Conservation (phyloP, 176 grass and related monocot genomes). For the Oryza punctata region DNA sequence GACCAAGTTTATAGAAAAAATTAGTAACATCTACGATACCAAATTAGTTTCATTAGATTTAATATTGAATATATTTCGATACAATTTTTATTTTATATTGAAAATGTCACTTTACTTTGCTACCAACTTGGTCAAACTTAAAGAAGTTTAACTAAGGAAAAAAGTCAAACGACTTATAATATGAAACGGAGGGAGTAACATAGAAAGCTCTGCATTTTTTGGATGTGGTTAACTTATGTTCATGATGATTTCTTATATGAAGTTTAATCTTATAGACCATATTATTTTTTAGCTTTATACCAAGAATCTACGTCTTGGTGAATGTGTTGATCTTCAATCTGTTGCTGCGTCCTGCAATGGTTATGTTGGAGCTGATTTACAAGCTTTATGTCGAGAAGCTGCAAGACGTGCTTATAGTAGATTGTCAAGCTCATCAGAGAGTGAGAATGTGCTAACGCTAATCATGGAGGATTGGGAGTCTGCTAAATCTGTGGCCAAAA, state of each 20-base stretch:
- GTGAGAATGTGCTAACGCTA: conserved; percentile 44
- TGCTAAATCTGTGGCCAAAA: conserved; percentile 60
- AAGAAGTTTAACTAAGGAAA: too few species aligned
- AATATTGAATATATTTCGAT: too few species aligned
- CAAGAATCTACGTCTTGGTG: conserved; percentile 66
- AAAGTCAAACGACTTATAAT: too few species aligned
- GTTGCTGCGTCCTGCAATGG: conserved; percentile 84
- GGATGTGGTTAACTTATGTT: background rate
- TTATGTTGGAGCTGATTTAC: conserved; percentile 89
- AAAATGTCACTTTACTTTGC: too few species aligned
- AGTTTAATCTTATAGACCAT: conserved; percentile 17
- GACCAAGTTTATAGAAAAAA: too few species aligned
- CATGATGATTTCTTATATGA: background rate
- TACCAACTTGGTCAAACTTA: too few species aligned
- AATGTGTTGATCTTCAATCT: conserved; percentile 71
- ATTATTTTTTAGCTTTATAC: conserved; percentile 67
- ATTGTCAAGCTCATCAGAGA: conserved; percentile 34
- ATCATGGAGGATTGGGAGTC: conserved; percentile 73
- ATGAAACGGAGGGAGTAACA: too few species aligned
- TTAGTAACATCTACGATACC: too few species aligned
- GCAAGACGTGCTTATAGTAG: conserved; percentile 61
- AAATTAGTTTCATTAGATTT: too few species aligned
- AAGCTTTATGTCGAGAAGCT: conserved; percentile 76
- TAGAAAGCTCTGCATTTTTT: conserved; percentile 5
- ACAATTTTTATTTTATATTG: too few species aligned